Percentiles rank a stretch among this genome's conserved stretches.
Conservation (phyloP, 768 basidiomycete genomes). For the Pleurotus salmoneostramineus region DNA sequence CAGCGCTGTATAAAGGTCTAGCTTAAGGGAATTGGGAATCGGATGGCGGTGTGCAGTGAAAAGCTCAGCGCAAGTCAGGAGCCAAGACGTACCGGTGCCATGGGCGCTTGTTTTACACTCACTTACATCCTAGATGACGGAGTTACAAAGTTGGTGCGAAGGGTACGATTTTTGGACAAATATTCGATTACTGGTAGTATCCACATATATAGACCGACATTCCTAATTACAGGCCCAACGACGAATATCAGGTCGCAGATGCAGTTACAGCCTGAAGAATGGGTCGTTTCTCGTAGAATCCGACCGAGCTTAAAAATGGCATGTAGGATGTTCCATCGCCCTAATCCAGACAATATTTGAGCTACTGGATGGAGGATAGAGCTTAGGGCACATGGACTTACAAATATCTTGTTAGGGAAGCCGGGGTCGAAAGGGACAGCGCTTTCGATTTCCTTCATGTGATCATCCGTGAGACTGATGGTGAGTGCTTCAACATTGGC, state of each 20-base stretch:
- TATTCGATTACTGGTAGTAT: too few species aligned
- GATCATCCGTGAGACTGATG: conserved; percentile 38
- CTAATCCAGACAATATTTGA: not conserved
- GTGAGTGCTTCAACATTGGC: conserved; percentile 49
- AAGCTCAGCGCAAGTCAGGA: too few species aligned
- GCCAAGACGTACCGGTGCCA: too few species aligned
- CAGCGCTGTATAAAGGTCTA: too few species aligned
- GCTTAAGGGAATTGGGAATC: too few species aligned
- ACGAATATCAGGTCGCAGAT: not conserved
- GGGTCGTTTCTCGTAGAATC: conserved; percentile 12
- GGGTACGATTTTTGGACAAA: too few species aligned
- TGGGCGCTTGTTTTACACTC: too few species aligned
- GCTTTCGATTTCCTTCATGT: conserved; percentile 42
- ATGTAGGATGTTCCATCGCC: conserved; percentile 15
- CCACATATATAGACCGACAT: too few species aligned
- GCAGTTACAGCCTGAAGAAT: conserved; percentile 10
- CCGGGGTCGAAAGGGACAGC: conserved; percentile 40
- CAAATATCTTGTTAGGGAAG: conserved; percentile 34
- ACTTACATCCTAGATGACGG: too few species aligned
- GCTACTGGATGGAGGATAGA: not conserved
- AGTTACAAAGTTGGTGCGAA: too few species aligned
- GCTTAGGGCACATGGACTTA: conserved; percentile 14
- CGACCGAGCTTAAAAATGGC: conserved; percentile 10
- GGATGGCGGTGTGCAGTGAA: too few species aligned
- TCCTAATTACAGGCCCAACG: too few species aligned